phyloP scores from a whole-genome alignment of 169 alveolate species.

The Fabrea salina region DNA sequence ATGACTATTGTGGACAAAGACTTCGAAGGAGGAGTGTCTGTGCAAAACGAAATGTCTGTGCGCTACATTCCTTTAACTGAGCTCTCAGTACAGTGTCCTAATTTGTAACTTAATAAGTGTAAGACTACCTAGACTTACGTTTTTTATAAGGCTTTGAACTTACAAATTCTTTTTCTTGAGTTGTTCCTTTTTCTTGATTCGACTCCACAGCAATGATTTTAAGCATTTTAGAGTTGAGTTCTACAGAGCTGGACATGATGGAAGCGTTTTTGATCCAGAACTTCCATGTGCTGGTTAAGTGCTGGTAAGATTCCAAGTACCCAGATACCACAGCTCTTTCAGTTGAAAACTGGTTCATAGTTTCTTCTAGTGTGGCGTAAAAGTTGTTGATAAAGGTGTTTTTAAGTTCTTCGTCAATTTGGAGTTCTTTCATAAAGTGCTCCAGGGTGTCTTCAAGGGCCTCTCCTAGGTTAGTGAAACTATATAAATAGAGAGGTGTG shows the following conservation, averaged over 20 bases:
- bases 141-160: no score
- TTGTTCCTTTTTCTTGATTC: background rate
- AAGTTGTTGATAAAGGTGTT: background rate
- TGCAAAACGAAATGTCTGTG: conserved; percentile 29
- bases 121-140: no score
- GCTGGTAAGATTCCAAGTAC: background rate
- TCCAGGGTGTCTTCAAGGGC: background rate
- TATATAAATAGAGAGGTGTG: background rate
- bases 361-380: background rate
- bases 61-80: conserved; percentile 42
- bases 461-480: background rate
- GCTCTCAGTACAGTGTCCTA: background rate
- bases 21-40: conserved; percentile 36
- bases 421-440: background rate
- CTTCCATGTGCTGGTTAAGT: background rate
- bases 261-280: background rate
- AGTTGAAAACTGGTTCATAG: background rate
- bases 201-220: conserved; percentile 4
- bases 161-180: no score
- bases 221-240: background rate
- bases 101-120: no score
- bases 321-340: background rate
- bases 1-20: conserved; percentile 51
- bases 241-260: background rate
- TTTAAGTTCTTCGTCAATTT: background rate